phyloP scores from a whole-genome alignment of 345 rosid species.

The Aquilaria yunnanensis region DNA sequence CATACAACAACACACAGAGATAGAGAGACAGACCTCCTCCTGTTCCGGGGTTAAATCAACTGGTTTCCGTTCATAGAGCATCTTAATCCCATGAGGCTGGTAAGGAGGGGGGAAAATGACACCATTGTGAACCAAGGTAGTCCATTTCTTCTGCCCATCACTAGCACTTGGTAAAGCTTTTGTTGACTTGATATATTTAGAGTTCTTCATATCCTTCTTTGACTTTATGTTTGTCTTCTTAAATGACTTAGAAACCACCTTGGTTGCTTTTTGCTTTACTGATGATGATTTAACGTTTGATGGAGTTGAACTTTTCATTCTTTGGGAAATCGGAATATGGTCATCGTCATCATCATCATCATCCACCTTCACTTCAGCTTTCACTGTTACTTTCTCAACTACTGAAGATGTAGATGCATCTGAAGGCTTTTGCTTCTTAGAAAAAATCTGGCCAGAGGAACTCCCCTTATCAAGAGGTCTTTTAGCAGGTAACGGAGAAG shows the following conservation, averaged over 20 bases:
- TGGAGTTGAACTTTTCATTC: constrained; percentile 48
- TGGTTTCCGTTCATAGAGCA: constrained; percentile 71
- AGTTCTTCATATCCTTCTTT: constrained; percentile 47
- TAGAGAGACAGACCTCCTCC: constrained; percentile 60
- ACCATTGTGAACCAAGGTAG: constrained; percentile 89
- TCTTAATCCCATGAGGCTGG: constrained; percentile 83
- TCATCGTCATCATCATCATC: constrained; percentile 59
- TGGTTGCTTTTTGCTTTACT: constrained; percentile 44
- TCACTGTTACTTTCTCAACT: constrained; percentile 45
- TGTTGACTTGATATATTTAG: constrained; percentile 60
- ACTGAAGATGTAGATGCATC: constrained; percentile 33
- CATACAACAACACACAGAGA: constrained; percentile 2
- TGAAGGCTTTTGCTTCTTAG: constrained; percentile 63
- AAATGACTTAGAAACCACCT: constrained; percentile 46
- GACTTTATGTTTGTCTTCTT: constrained; percentile 42
- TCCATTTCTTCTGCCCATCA: constrained; percentile 99
- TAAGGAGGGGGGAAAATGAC: constrained; percentile 94
- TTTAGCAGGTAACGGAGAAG: constrained; percentile 38
- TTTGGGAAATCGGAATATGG: constrained; percentile 65
- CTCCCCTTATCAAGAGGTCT: constrained; percentile 62
- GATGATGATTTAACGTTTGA: constrained; percentile 41
- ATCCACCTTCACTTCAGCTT: constrained; percentile 37
- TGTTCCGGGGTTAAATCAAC: constrained; percentile 75
- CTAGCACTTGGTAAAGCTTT: constrained; percentile 66
- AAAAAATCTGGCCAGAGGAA: constrained; percentile 38